Base-by-base conservation (phyloP, 177 flowering plant species). In the Telopea speciosissima region DNA sequence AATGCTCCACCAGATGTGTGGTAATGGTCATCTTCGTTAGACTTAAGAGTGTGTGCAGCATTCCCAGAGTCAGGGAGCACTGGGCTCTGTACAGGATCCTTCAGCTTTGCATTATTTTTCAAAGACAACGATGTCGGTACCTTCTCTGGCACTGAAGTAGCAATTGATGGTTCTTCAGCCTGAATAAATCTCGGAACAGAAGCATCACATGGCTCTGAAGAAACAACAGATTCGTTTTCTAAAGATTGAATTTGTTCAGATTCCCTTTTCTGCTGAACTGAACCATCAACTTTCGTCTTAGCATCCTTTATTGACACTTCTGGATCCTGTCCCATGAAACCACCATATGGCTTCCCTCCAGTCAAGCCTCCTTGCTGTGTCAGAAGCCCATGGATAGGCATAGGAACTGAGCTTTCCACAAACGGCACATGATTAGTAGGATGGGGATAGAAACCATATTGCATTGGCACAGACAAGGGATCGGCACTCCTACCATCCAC, bases 221-320 rank as follows among this genome's bases (percentile, higher is more conserved):
- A 54, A 72, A 73, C 64, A 69, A 61, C 22, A 61, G 16, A 56
- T 25, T 75, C 81, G 33, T 79, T 85, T 70, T 79, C 78, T 31
- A 69, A 42, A 7, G 78, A 49, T 26, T 52, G 72, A 64, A 49
- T 36, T 62, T 70, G 79, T 69, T 69, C 86, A 68, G 52, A 52
- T 54, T 75, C 79, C 69, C 23, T 76, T 24, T 59, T 78, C 74
- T 78, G 78, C 62, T 68, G 76, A 62, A 71, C 56, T 45, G 79
- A 63, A 49, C 56, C 76, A 70, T 80, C 88, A 63, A 65, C 68
- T 73, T 78, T 81, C 75, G 22, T 22, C 65, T 79, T 87, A 49
- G 65, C 73, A 69, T 79, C 85, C 49, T 63, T 80, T 58, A 33
- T 70, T 21, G 70, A 66, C 61, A 73, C 44, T 33, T 82, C 72